A percentile compares a stretch with the other conserved stretches of the same genome.
These are phyloP conservation scores for Ceratocystis cacaofunesta DNA, from an alignment of 2,329 filamentous ascomycete species.

Conservation along the genomic window DNA sequence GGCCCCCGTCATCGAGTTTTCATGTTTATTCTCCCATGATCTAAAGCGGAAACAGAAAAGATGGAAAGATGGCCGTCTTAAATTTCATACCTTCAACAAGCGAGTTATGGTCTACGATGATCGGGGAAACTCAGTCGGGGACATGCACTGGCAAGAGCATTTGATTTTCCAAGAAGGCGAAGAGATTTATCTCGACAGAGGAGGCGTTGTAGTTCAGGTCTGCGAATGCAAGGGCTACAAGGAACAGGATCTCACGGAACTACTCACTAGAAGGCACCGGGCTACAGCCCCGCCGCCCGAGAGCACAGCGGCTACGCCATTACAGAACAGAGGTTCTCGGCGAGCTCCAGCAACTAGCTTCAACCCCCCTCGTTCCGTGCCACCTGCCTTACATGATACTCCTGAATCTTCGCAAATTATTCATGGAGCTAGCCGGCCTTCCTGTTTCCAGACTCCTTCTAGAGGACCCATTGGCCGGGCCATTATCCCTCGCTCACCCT, in stretches of 20 bases:
- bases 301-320: constrained; percentile 17
- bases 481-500: constrained; percentile 7
- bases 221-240: constrained; percentile 56
- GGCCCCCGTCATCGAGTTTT: constrained; percentile 65
- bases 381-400: neutral
- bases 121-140: constrained; percentile 64
- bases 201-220: constrained; percentile 65
- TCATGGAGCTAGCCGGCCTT: too few species aligned
- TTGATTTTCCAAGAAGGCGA: constrained; percentile 64
- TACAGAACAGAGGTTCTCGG: constrained; percentile 13
- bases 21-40: constrained; percentile 78
- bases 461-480: constrained; percentile 11
- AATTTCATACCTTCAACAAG: constrained; percentile 82
- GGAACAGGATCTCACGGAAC: constrained; percentile 61
- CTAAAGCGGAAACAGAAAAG: constrained; percentile 74
- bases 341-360: constrained; percentile 2
- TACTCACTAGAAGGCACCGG: constrained; percentile 48
- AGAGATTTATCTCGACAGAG: constrained; percentile 63
- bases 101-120: constrained; percentile 84
- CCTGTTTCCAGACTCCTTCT: constrained; percentile 9
- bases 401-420: neutral
- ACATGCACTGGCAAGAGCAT: constrained; percentile 63
- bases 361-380: constrained; percentile 5
- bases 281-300: constrained; percentile 15
- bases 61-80: constrained; percentile 84